Conservation (phyloP, 1,284 basidiomycete genomes). For the Mycosarcoma mackinlayi region DNA sequence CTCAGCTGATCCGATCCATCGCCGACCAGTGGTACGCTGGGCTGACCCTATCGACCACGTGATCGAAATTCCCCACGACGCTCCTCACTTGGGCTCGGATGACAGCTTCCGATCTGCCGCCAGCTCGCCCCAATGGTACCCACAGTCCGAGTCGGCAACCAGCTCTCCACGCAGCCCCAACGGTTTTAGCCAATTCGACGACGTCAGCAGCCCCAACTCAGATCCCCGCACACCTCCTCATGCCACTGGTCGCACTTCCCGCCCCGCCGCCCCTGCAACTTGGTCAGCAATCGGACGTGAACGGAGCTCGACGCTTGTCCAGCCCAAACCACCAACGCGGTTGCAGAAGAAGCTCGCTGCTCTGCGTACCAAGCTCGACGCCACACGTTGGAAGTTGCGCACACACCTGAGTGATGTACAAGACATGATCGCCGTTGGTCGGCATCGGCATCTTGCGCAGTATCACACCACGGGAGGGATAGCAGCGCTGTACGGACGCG, state of each 20-base stretch:
- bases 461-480: slow-evolving; percentile 10
- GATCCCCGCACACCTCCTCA: not conserved
- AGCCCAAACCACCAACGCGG: no score
- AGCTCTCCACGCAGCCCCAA: not conserved
- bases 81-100: not conserved
- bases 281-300: no score
- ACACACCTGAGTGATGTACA: not conserved
- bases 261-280: no score
- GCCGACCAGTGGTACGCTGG: not conserved
- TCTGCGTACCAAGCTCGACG: not conserved
- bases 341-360: no score
- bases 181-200: not conserved
- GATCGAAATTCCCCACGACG: no score
- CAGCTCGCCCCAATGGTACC: not conserved
- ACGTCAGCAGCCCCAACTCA: not conserved
- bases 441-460: not conserved
- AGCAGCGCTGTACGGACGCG: slow-evolving; percentile 2
- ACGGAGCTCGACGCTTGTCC: no score
- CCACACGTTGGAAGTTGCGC: not conserved
- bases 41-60: no score
- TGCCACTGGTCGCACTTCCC: not conserved
- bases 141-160: no score
- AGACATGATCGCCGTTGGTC: not conserved
- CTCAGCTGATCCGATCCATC: no score
- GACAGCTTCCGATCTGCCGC: not conserved